These are phyloP conservation scores for Penicillium sp. DNA, from an alignment of 2,329 filamentous ascomycete species.

Conservation along the genomic window DNA sequence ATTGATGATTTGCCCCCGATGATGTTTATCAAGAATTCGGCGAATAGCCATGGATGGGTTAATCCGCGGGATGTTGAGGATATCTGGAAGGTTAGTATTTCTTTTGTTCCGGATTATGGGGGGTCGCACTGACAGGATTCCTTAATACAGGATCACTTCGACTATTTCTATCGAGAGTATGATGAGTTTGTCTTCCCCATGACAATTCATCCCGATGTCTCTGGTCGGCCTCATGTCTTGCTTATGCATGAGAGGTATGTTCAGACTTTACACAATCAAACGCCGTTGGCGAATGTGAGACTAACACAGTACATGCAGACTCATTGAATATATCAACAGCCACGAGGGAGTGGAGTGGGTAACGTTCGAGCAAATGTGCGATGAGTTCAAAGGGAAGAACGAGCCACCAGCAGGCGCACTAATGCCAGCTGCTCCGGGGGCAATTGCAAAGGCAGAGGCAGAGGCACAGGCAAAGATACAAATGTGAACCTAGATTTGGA, in stretches of 20 bases:
- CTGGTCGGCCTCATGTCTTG: conserved; percentile 69
- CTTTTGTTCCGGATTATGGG: fast-evolving
- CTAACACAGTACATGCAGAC: conserved; percentile 13
- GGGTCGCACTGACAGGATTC: neutral
- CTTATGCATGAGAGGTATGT: conserved; percentile 68
- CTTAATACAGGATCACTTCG: conserved; percentile 54
- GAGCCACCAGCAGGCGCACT: conserved; percentile 21
- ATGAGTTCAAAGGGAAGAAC: conserved; percentile 29
- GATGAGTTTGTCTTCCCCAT: conserved; percentile 77
- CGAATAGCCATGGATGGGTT: conserved; percentile 59
- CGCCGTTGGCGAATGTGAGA: neutral
- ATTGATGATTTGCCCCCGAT: conserved; percentile 47
- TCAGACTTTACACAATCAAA: too few relatives aligned
- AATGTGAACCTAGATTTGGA: neutral
- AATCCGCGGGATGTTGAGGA: conserved; percentile 58
- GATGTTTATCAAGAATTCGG: conserved; percentile 47
- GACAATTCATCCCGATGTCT: conserved; percentile 73
- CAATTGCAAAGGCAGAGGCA: neutral
- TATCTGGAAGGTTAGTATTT: conserved; percentile 47
- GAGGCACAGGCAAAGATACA: neutral
- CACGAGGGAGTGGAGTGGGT: conserved; percentile 32
- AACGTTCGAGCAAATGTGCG: conserved; percentile 30
- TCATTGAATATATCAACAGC: conserved; percentile 31
- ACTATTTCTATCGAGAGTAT: conserved; percentile 72
- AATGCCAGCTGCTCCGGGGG: conserved; percentile 16